Percentiles rank a stretch among this genome's conserved stretches.
phyloP scores from a whole-genome alignment of 345 rosid species.

The Hypericum perforatum region DNA sequence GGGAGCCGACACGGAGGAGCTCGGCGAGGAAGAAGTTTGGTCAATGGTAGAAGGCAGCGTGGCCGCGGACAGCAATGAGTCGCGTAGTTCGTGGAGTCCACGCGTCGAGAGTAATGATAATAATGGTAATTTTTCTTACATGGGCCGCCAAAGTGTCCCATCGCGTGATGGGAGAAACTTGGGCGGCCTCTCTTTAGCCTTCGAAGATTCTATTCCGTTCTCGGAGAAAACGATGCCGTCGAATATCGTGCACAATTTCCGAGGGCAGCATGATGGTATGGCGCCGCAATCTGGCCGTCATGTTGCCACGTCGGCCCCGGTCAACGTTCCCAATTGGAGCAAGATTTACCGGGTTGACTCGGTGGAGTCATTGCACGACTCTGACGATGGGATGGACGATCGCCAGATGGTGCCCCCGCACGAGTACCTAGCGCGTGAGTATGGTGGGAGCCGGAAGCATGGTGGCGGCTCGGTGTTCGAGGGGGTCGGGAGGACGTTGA shows the following conservation, averaged over 20 bases:
- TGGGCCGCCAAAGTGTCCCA: conserved; percentile 13
- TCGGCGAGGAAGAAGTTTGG: conserved; percentile 83
- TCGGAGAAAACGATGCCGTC: conserved; percentile 28
- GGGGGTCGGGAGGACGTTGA: background rate
- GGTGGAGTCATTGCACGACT: conserved; percentile 66
- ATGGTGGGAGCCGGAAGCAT: conserved; percentile 20
- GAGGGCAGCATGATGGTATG: conserved; percentile 32
- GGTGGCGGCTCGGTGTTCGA: conserved; percentile 1
- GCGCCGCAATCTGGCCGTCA: conserved; percentile 27
- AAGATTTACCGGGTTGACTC: conserved; percentile 69
- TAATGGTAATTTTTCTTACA: conserved; percentile 7
- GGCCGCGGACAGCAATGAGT: conserved; percentile 14
- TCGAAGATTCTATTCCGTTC: conserved; percentile 26
- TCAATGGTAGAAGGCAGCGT: conserved; percentile 40
- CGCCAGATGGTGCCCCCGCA: conserved; percentile 54
- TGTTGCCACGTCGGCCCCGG: conserved; percentile 77
- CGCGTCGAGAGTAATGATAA: conserved; percentile 17
- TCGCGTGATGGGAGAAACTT: conserved; percentile 19
- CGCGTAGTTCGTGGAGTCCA: conserved; percentile 34
- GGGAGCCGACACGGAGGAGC: conserved; percentile 32
- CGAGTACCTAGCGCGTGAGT: conserved; percentile 11
- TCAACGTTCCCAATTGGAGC: conserved; percentile 96
- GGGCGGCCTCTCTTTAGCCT: conserved; percentile 67
- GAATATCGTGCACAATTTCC: conserved; percentile 70
- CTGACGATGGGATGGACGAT: conserved; percentile 51